Conservation (phyloP, 192 early-diverging fungal genomes). For the Thoreauomyces humboldtii region DNA sequence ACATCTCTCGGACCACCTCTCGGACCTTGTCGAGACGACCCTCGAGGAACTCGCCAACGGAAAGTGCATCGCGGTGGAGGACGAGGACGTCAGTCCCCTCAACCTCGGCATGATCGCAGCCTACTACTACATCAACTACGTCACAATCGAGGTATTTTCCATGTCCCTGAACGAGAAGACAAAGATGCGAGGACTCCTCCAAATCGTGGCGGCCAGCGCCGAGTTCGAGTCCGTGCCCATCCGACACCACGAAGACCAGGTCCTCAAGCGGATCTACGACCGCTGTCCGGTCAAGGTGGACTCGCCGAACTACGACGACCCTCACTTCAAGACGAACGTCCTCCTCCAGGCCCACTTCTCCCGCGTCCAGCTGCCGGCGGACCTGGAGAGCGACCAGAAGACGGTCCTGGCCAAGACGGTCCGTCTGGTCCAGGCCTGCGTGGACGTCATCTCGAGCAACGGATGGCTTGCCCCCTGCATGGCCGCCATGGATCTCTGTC, state of each 20-base stretch:
- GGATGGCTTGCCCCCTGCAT: slow-evolving; percentile 91
- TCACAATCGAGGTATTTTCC: slow-evolving; percentile 91
- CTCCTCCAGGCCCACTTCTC: slow-evolving; percentile 95
- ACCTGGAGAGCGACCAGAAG: slow-evolving; percentile 90
- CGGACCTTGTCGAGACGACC: slow-evolving; percentile 91
- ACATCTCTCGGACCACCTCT: slow-evolving; percentile 89
- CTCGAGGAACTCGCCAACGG: slow-evolving; percentile 80
- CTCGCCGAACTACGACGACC: slow-evolving; percentile 75
- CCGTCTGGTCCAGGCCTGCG: slow-evolving; percentile 87
- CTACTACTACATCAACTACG: slow-evolving; percentile 94
- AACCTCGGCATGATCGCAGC: slow-evolving; percentile 98
- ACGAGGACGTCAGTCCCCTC: slow-evolving; percentile 71
- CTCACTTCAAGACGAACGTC: slow-evolving; percentile 90
- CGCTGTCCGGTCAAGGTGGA: slow-evolving; percentile 74
- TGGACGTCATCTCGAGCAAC: slow-evolving; percentile 90
- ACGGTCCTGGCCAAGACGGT: slow-evolving; percentile 62
- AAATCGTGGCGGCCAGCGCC: slow-evolving; percentile 88
- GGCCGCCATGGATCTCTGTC: slow-evolving; percentile 92
- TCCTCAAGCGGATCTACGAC: slow-evolving; percentile 78
- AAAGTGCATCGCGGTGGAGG: slow-evolving; percentile 71
- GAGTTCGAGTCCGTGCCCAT: slow-evolving; percentile 93
- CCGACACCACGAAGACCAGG: slow-evolving; percentile 84
- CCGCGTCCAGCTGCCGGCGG: slow-evolving; percentile 82
- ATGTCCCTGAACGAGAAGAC: slow-evolving; percentile 82
- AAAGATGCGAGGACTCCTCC: slow-evolving; percentile 85